Evolutionary conservation across 495 filamentous ascomycete species (phyloP), one percentile per base, ranked within the genome.

Genomic region (Aspergillus campestris): DNA sequence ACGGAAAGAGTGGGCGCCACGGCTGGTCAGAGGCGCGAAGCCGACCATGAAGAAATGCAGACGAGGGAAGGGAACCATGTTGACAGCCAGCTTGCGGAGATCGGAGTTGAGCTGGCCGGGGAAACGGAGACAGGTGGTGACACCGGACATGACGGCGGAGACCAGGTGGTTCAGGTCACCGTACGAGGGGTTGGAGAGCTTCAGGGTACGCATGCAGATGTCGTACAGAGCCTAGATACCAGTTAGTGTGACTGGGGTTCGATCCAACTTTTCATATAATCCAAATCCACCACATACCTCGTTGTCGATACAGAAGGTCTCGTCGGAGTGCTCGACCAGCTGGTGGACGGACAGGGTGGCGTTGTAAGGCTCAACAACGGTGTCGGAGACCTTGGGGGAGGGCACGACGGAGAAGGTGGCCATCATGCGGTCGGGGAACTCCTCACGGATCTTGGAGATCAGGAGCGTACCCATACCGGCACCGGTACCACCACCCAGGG

Each of bases 31-130:
- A 65, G 92, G 92, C 69, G 92, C 91, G 71, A 99, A 99, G 66
- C 92, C 92, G 66, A 99, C 94, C 92, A 99, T 99, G 85, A 99
- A 99, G 86, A 99, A 99, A 74, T 99, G 92, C 44, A 99, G 87
- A 86, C 92, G 92, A 61, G 92, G 92, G 84, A 99, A 99, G 48
- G 92, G 92, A 77, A 99, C 92, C 92, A 99, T 99, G 87, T 99
- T 99, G 74, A 99, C 92, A 59, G 92, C 92, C 62, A 97, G 77
- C 78, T 99, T 99, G 75, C 92, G 89, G 53, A 99, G 87, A 74
- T 99, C 92, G 56, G 94, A 97, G 84, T 99, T 99, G 50, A 99
- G 86, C 79, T 99, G 92, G 62, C 92, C 92, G 42, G 92, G 92
- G 83, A 99, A 99, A 71, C 92, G 94, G 52, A 99, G 80, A 65